Evolutionary conservation across 2,329 filamentous ascomycete genomes (phyloP).

Genomic region (Metarhizium brunneum): DNA sequence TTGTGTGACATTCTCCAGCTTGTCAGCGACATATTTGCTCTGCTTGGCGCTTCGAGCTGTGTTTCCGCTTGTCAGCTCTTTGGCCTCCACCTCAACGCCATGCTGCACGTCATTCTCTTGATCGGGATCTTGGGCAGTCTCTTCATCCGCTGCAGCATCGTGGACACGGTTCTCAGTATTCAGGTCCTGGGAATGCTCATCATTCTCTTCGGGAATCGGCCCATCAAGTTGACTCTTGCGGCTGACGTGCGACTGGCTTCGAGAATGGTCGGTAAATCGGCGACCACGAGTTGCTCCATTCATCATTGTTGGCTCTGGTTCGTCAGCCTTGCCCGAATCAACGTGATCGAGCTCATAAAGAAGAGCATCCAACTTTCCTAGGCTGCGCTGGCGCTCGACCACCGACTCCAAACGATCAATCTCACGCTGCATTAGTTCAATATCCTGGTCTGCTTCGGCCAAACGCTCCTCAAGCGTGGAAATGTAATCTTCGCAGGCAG

Average conservation of each 20-base stretch:
- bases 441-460: constrained; percentile 91
- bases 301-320: constrained; percentile 12
- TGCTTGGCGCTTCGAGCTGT: constrained; percentile 64
- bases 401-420: constrained; percentile 91
- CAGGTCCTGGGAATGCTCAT: constrained; percentile 38
- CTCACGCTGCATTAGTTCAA: constrained; percentile 93
- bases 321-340: constrained; percentile 43
- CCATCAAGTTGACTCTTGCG: constrained; percentile 45
- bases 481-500: constrained; percentile 90
- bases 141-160: not conserved
- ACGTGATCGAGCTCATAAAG: constrained; percentile 82
- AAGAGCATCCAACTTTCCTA: constrained; percentile 88
- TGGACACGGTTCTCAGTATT: constrained; percentile 36
- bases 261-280: constrained; percentile 40
- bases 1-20: constrained; percentile 82
- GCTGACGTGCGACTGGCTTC: constrained; percentile 44
- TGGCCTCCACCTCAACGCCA: constrained; percentile 7
- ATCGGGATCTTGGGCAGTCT: not conserved
- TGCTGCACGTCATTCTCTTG: not conserved
- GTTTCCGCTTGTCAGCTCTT: constrained; percentile 28
- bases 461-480: constrained; percentile 91
- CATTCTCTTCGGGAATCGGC: constrained; percentile 44
- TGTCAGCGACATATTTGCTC: constrained; percentile 79
- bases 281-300: constrained; percentile 35
- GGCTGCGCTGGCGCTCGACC: constrained; percentile 85